Percentiles rank a stretch among this genome's conserved stretches.
phyloP scores from a whole-genome alignment of 2,329 filamentous ascomycete species.

The Aspergillus tanneri region DNA sequence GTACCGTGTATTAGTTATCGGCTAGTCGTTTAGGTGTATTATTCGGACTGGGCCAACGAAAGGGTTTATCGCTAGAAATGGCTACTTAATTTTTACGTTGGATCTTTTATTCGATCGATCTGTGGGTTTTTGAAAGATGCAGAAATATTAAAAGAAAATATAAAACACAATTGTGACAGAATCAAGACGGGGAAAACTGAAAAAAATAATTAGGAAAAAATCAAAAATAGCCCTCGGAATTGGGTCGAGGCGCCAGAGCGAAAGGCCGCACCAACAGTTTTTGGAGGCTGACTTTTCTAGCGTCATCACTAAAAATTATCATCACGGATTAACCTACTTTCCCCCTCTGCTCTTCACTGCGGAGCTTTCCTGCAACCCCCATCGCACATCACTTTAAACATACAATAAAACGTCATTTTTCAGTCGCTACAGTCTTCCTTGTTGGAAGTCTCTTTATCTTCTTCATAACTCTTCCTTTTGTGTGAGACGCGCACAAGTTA shows the following conservation, averaged over 20 bases:
- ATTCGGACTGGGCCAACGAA: no score
- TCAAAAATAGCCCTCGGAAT: slow-evolving; percentile 21
- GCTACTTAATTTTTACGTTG: no score
- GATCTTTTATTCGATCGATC: no score
- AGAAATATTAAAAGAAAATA: slow-evolving; percentile 1
- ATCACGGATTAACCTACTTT: slow-evolving; percentile 39
- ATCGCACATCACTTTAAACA: slow-evolving; percentile 16
- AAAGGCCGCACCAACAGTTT: slow-evolving; percentile 29
- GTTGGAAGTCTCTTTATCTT: slow-evolving; percentile 18
- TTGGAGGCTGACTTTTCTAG: slow-evolving; percentile 42
- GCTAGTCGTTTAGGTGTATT: no score
- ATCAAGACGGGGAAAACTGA: no score
- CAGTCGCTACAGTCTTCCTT: slow-evolving; percentile 22
- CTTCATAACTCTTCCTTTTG: slow-evolving; percentile 22
- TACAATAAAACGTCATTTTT: slow-evolving; percentile 20
- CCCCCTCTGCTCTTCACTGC: slow-evolving; percentile 28
- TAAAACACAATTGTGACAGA: no score
- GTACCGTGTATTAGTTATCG: no score
- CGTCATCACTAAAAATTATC: slow-evolving; percentile 46
- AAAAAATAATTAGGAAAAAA: slow-evolving; percentile 5
- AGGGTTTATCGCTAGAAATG: no score
- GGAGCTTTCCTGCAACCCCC: slow-evolving; percentile 24
- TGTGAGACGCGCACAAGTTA: slow-evolving; percentile 42
- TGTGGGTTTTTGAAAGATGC: no score
- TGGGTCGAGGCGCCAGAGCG: slow-evolving; percentile 22